Conservation (phyloP, 1,284 basidiomycete species). For the Ustilago lituana region DNA sequence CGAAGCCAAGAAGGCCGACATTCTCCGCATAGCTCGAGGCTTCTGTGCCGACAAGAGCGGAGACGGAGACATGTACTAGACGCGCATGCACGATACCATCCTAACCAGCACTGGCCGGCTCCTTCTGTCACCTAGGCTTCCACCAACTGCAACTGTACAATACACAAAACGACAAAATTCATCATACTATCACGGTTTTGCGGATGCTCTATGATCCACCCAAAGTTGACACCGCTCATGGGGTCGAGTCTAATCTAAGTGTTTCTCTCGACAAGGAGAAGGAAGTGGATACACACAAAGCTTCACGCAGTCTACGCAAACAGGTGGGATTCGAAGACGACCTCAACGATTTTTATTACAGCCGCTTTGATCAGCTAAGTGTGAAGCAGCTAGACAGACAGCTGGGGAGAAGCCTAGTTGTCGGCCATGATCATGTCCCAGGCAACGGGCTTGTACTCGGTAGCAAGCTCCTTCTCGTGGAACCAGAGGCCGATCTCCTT, state of each 20-base stretch:
- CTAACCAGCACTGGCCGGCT: not conserved
- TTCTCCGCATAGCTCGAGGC: slow-evolving; percentile 54
- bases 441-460: slow-evolving; percentile 68
- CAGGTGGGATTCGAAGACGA: too few relatives aligned
- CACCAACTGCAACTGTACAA: slow-evolving; percentile 23
- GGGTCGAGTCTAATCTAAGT: too few relatives aligned
- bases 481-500: slow-evolving; percentile 71
- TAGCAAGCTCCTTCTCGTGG: slow-evolving; percentile 68
- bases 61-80: slow-evolving; percentile 63
- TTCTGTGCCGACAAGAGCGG: slow-evolving; percentile 64
- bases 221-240: too few relatives aligned
- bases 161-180: slow-evolving; percentile 10
- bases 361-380: too few relatives aligned
- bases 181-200: too few relatives aligned
- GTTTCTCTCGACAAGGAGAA: too few relatives aligned
- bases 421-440: slow-evolving; percentile 60
- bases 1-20: slow-evolving; percentile 57
- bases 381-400: too few relatives aligned
- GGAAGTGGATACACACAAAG: too few relatives aligned
- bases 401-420: slow-evolving; percentile 33
- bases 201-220: too few relatives aligned
- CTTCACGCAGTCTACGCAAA: too few relatives aligned
- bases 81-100: slow-evolving; percentile 10
- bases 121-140: slow-evolving; percentile 1
- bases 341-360: too few relatives aligned